A percentile compares a stretch with the other conserved stretches of the same genome.
phyloP scores from a whole-genome alignment of 768 basidiomycete genomes.

The Dentipellis fragilis region DNA sequence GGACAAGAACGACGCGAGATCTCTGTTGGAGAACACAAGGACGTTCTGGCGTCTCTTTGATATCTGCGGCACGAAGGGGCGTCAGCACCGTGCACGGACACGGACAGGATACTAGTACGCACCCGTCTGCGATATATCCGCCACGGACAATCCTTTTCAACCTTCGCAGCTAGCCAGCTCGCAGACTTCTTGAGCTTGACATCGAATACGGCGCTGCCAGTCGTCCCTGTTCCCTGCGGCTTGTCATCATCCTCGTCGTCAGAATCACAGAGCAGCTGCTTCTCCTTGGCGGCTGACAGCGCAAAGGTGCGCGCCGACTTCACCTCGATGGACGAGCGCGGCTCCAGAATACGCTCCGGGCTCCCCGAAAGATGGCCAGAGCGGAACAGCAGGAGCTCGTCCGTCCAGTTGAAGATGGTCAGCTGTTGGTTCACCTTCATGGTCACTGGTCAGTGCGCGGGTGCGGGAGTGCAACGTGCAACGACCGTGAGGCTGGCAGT shows the following conservation, averaged over 20 bases:
- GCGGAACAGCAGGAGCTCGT: slow-evolving; percentile 17
- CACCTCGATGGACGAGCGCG: slow-evolving; percentile 6
- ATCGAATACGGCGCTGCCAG: background rate
- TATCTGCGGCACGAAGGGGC: slow-evolving; percentile 26
- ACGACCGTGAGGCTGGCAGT: background rate
- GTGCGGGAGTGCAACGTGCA: background rate
- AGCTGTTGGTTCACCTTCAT: slow-evolving; percentile 14
- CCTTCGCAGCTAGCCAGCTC: slow-evolving; percentile 23
- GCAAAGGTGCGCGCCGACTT: slow-evolving; percentile 3
- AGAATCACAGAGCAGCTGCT: background rate
- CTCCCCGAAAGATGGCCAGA: background rate
- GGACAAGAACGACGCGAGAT: slow-evolving; percentile 45
- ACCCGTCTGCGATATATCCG: slow-evolving; percentile 46
- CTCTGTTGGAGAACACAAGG: slow-evolving; percentile 49
- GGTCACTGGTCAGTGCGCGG: background rate
- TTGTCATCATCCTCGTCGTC: background rate
- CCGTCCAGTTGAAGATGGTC: slow-evolving; percentile 29
- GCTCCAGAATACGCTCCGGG: background rate
- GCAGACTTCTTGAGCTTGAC: background rate
- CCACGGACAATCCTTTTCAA: slow-evolving; percentile 44
- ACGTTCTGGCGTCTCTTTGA: slow-evolving; percentile 35
- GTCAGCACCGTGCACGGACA: background rate
- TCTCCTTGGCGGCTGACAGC: background rate
- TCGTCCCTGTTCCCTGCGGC: background rate
- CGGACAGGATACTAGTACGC: slow-evolving; percentile 14